Conservation (phyloP, 805 yeast genomes). For the Ogataea trehalophila region DNA sequence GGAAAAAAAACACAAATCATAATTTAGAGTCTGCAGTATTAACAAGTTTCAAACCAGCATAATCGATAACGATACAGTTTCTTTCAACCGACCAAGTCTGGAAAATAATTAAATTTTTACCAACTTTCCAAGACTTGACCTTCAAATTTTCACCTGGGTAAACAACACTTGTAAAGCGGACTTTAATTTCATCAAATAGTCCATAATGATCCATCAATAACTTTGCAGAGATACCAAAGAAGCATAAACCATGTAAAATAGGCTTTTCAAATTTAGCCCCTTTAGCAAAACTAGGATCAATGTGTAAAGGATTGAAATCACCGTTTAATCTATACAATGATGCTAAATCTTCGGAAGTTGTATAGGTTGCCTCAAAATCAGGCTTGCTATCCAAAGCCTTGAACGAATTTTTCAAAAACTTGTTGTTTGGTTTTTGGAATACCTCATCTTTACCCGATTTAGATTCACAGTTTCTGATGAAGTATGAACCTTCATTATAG, state of each 20-base stretch:
- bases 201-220: conserved; percentile 78
- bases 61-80: conserved; percentile 70
- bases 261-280: conserved; percentile 84
- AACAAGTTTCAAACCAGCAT: conserved; percentile 72
- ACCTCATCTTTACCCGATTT: conserved; percentile 45
- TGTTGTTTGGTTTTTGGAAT: conserved; percentile 40
- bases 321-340: conserved; percentile 89
- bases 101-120: conserved; percentile 61
- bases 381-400: conserved; percentile 50
- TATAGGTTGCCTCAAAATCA: conserved; percentile 55
- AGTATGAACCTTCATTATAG: conserved; percentile 78
- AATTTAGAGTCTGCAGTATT: conserved; percentile 19
- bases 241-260: conserved; percentile 88
- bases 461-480: conserved; percentile 71
- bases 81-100: conserved; percentile 80
- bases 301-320: conserved; percentile 92
- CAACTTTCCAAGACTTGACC: conserved; percentile 80
- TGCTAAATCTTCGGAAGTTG: conserved; percentile 70
- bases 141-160: conserved; percentile 90
- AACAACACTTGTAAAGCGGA: conserved; percentile 84
- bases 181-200: conserved; percentile 76
- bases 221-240: conserved; percentile 79
- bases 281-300: conserved; percentile 86
- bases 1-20: conserved; percentile 7
- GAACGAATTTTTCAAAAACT: conserved; percentile 62